Conservation (phyloP, 202 grass and related monocot genomes). For the Elaeis oleifera region DNA sequence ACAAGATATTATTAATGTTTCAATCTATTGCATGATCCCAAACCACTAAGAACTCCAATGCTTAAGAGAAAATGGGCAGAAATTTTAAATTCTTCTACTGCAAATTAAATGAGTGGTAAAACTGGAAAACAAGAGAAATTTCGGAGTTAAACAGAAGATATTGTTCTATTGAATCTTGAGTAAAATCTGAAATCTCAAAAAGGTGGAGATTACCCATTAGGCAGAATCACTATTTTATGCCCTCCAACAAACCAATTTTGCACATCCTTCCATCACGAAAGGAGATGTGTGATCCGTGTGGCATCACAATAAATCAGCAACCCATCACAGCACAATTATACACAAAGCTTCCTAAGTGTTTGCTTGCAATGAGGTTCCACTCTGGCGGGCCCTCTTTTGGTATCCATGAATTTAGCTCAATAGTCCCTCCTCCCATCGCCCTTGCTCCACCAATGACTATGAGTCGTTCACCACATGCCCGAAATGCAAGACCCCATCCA, state of each 20-base stretch:
- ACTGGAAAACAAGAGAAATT: slow-evolving; percentile 27
- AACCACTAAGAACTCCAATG: slow-evolving; percentile 22
- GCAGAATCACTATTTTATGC: slow-evolving; percentile 64
- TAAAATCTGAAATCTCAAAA: slow-evolving; percentile 56
- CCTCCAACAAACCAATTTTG: slow-evolving; percentile 55
- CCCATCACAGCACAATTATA: slow-evolving; percentile 99
- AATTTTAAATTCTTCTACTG: slow-evolving; percentile 25
- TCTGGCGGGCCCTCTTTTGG: slow-evolving; percentile 51
- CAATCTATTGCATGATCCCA: slow-evolving; percentile 39
- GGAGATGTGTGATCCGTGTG: slow-evolving; percentile 12
- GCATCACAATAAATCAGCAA: slow-evolving; percentile 51
- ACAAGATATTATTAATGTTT: neutral
- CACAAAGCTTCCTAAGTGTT: slow-evolving; percentile 79
- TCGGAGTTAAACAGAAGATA: slow-evolving; percentile 29
- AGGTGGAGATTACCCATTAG: slow-evolving; percentile 61
- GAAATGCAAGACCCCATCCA: slow-evolving; percentile 96
- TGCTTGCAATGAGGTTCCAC: slow-evolving; percentile 91
- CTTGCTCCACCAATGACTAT: slow-evolving; percentile 87
- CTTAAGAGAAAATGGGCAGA: slow-evolving; percentile 30
- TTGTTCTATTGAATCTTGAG: slow-evolving; percentile 42
- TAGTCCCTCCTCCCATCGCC: slow-evolving; percentile 75
- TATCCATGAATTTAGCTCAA: slow-evolving; percentile 92
- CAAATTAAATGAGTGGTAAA: slow-evolving; percentile 35
- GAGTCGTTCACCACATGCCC: slow-evolving; percentile 80
- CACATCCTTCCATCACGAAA: slow-evolving; percentile 42